Percentiles rank a stretch among this genome's conserved stretches.
phyloP scores from a whole-genome alignment of 2,329 filamentous ascomycete species.

The Fusarium pseudograminearum region DNA sequence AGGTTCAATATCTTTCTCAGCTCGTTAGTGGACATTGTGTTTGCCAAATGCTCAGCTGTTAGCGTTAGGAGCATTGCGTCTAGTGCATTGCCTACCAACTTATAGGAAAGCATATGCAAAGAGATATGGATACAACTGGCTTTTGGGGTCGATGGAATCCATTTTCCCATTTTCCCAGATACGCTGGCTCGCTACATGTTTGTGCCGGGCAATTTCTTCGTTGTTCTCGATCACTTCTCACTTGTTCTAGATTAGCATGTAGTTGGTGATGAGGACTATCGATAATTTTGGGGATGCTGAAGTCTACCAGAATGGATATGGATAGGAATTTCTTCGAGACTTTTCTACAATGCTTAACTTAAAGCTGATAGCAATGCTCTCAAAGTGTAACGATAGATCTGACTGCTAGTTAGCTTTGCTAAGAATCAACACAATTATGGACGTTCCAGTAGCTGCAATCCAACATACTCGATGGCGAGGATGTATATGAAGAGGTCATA shows the following conservation, averaged over 20 bases:
- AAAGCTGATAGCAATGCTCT: background rate
- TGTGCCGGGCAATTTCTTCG: background rate
- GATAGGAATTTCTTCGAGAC: background rate
- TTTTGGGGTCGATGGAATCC: background rate
- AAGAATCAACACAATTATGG: no score
- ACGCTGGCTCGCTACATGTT: background rate
- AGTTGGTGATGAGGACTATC: background rate
- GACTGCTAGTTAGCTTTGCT: no score
- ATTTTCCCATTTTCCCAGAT: background rate
- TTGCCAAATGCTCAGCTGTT: background rate
- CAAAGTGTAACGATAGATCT: background rate
- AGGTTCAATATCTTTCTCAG: constrained; percentile 1
- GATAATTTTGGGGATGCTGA: background rate
- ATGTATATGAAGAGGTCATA: no score
- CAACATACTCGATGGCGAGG: no score
- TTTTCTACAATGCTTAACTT: background rate
- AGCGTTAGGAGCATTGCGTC: background rate
- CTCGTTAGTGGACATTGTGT: background rate
- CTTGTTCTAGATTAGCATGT: background rate
- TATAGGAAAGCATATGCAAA: background rate
- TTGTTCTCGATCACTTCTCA: background rate
- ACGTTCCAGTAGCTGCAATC: no score
- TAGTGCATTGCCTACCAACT: background rate
- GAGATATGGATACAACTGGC: background rate
- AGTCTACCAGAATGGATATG: background rate